Conservation (phyloP, 2,329 filamentous ascomycete genomes). For the Zymoseptoria tritici region DNA sequence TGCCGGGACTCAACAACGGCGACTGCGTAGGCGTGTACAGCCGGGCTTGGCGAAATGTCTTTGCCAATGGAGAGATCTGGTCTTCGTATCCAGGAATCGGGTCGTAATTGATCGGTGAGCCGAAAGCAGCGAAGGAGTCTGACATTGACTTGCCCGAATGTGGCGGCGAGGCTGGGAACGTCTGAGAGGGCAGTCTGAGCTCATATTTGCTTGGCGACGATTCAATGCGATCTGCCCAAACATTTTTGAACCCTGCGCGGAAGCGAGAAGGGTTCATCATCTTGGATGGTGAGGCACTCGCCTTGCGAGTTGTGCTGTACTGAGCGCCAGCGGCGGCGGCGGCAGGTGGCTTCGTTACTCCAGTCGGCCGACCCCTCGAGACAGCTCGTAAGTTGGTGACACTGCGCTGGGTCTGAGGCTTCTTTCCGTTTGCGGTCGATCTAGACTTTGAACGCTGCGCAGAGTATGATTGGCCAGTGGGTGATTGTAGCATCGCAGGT, state of each 20-base stretch:
- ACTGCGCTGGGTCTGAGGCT: constrained; percentile 18
- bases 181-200: constrained; percentile 38
- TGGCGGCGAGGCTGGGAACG: constrained; percentile 39
- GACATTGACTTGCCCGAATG: constrained; percentile 37
- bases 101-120: constrained; percentile 16
- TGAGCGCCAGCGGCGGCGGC: constrained; percentile 15
- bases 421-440: constrained; percentile 26
- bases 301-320: constrained; percentile 24
- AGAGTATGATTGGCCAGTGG: constrained; percentile 25
- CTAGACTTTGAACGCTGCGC: constrained; percentile 22
- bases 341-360: constrained; percentile 25
- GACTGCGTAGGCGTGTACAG: constrained; percentile 26
- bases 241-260: constrained; percentile 38
- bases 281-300: constrained; percentile 35
- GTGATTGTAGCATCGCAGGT: constrained; percentile 24
- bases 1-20: constrained; percentile 19
- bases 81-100: constrained; percentile 20
- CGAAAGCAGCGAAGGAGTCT: constrained; percentile 30
- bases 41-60: constrained; percentile 24
- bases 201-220: constrained; percentile 41
- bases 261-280: constrained; percentile 49
- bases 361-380: constrained; percentile 27
- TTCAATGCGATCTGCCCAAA: constrained; percentile 48
- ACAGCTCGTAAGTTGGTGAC: constrained; percentile 24
- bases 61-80: constrained; percentile 26